Percentiles rank a stretch among this genome's conserved stretches.
These are phyloP conservation scores for Diospyros lotus DNA, from an alignment of 148 eudicot genomes.

Conservation along the genomic window DNA sequence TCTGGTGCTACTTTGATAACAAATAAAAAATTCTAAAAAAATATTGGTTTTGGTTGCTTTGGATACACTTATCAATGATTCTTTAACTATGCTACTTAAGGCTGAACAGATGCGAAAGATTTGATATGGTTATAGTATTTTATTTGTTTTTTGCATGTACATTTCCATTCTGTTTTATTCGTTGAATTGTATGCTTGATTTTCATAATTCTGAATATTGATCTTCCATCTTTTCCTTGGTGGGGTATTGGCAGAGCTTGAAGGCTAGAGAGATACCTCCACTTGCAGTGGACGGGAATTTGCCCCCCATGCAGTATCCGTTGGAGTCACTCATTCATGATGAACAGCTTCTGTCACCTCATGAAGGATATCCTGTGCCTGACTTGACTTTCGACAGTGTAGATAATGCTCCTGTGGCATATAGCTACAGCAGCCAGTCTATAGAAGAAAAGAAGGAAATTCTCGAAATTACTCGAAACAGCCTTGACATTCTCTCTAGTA, in stretches of 20 bases:
- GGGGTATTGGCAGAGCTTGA: constrained; percentile 50
- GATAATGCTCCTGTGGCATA: constrained; percentile 26
- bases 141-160: no score
- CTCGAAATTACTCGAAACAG: constrained; percentile 74
- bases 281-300: constrained; percentile 30
- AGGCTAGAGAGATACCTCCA: constrained; percentile 43
- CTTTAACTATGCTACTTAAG: no score
- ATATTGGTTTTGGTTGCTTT: no score
- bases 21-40: no score
- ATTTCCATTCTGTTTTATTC: no score
- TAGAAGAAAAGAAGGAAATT: constrained; percentile 77
- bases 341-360: constrained; percentile 52
- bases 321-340: constrained; percentile 49
- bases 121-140: no score
- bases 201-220: constrained; percentile 4
- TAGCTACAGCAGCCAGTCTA: constrained; percentile 42
- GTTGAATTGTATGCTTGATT: no score
- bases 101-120: no score
- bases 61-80: no score
- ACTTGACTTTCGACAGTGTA: constrained; percentile 25
- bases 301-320: constrained; percentile 45
- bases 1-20: no score
- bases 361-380: constrained; percentile 69
- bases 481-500: constrained; percentile 79
- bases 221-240: neutral